Base-by-base conservation (phyloP, 2,329 filamentous ascomycete species). In the Fusarium foetens region DNA sequence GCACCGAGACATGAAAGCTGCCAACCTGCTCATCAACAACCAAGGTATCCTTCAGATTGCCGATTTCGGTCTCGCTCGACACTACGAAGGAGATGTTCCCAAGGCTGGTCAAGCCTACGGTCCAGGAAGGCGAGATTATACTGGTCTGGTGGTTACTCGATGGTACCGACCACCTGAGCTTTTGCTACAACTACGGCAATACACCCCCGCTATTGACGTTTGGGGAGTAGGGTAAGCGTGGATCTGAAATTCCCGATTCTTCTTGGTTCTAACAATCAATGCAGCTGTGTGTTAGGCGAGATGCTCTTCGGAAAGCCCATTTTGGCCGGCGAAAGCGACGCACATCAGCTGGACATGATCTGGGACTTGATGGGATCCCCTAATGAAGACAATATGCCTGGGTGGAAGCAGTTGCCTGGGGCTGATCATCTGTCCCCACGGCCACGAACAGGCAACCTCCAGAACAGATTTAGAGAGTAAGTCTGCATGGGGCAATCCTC, bases 1-100 rank as follows among this genome's bases (percentile, higher is more conserved):
- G 29, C 96, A 99, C 80, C 92, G 96, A 79, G 96, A 99, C 79
- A 98, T 99, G 95, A 99, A 99, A 84, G 96, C 96, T 5, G 96
- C 96, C 78, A 99, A 99, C 80, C 87, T 99, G 36, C 89, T 99
- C 66, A 99, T 99, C 82, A 97, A 93, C 84, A 98, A 99, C 82
- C 88, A 90, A 61, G 96, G 96, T 27, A 92, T 97, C 62, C 88
- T 99, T 16, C 95, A 98, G 81, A 98, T 99, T 82, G 96, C 94
- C 45, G 96, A 99, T 84, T 99, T 99, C 77, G 96, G 96, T 75
- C 88, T 99, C 38, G 96, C 96, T 12, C 89, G 96, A 77, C 93
- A 97, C 77, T 99, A 97, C 80, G 94, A 98, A 71, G 96, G 97
- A 46, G 87, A 89, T 1, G 90, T 92, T 8, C 96, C 96, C 6